Evolutionary conservation across 75 land plant genomes (phyloP), one percentile per base, ranked within the genome.

Genomic region (Cunninghamia lanceolata): DNA sequence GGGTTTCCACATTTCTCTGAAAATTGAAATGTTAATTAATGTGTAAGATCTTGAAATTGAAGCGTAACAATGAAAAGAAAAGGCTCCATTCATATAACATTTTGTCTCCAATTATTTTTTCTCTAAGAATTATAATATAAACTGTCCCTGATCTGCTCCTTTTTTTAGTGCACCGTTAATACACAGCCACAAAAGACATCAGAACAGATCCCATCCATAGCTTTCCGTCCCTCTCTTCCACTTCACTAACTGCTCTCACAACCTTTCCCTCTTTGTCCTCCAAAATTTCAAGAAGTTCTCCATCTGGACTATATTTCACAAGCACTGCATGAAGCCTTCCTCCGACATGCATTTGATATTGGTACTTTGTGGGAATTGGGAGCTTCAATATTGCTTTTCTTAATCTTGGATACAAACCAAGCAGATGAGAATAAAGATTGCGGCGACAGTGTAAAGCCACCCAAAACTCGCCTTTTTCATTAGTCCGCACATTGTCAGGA

Each of bases 161-260:
- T 50, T 50, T 50, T 50, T 50, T 13, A 50, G 15, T 50, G 16
- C 13, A 13, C 14, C 13, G 14, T 50, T 50, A 50, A 73, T 95
- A 93, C 46, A 94, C 94, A 3, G 95, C 94, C 50, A 97, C 86
- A 52, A 92, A 92, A 11, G 97, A 92, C 91, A 94, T 91, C 38
- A 94, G 80, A 68, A 98, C 99, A 73, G 97, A 95, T 40, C 99
- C 99, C 42, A 98, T 89, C 98, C 99, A 98, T 16, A 98, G 90
- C 89, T 93, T 89, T 59, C 99, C 99, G 53, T 96, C 97, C n/a
- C 86, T 92, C 86, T 98, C 99, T 82, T 98, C 97, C 17, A 94
- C 99, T 83, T 95, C 95, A 83, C 99, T 96, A 2, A 93, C 87
- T 4, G 93, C 93, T 84, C 84, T 96, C 25, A 94, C 96, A 17